Evolutionary conservation across 23 red algal genomes (phyloP), one percentile per base, ranked within the genome.

Genomic region (Pyropia haitanensis): DNA sequence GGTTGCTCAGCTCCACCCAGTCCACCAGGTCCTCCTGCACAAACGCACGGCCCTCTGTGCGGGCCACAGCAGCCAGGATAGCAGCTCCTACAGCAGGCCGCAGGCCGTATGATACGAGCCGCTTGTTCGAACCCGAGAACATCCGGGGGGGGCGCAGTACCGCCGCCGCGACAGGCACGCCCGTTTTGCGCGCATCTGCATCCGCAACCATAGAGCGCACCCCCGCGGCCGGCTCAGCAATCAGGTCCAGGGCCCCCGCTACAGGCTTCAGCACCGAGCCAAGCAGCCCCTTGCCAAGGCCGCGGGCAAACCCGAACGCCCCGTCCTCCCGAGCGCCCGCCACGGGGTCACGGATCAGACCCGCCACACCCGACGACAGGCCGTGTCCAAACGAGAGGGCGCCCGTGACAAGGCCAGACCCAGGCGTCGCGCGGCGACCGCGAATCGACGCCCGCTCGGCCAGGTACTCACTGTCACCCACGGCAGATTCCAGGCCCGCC

Each of bases 171-270:
- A 27, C 28, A 14, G 20, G 28, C 58, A 20, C 27, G 1, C 49
- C 25, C 24, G 51, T 13, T 7, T 34, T 68, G 28, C 54, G 76
- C 21, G 53, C 17, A 16, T 61, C 52, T 14, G 54, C 57, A 30
- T 66, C 60, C 2, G 3, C 67, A 60, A 90, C 73, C 68, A 76
- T 76, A 23, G 64, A 67, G 18, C 74, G 79, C n/a, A 97, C 34
- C 16, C 93, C 85, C 14, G 72, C 81, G 21, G 85, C 81, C 1
- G 93, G 93, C 63, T 97, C 83, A 14, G 85, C 79, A 52, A 97
- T 84, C 15, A 97, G 57, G 67, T 97, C 93, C 64, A 97, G 82
- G 6, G 75, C 72, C 9, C 93, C 93, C 29, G 85, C 83, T 0
- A 88, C 72, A 17, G 93, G 93, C 56, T 88, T 87, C 18, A 88